A percentile compares a stretch with the other conserved stretches of the same genome.
These are phyloP conservation scores for Apophysomyces variabilis DNA, from an alignment of 371 early-diverging fungal genomes.

Conservation along the genomic window DNA sequence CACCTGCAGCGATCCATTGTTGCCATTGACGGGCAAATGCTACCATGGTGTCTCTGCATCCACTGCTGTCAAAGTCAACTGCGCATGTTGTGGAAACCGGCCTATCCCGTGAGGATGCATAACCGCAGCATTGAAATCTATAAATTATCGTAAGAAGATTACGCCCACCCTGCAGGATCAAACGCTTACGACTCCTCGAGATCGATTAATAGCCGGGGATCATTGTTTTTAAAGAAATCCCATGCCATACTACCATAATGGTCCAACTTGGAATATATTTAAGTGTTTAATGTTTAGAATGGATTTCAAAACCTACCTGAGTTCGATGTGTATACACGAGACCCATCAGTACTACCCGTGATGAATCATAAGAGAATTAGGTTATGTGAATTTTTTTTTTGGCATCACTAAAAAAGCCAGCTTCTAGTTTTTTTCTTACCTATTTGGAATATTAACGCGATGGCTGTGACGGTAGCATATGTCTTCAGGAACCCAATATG, in stretches of 20 bases:
- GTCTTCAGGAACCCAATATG: slow-evolving; percentile 38
- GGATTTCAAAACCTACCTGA: slow-evolving; percentile 8
- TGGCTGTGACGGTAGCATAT: slow-evolving; percentile 35
- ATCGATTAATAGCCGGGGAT: slow-evolving; percentile 26
- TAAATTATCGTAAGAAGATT: neutral
- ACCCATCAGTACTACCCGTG: slow-evolving; percentile 16
- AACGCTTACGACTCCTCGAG: slow-evolving; percentile 35
- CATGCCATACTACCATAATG: slow-evolving; percentile 33
- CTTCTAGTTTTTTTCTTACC: slow-evolving; percentile 15
- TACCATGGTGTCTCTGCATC: slow-evolving; percentile 23
- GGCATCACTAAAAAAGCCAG: neutral
- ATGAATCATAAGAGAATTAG: neutral
- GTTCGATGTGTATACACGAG: slow-evolving; percentile 16
- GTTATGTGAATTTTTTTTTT: slow-evolving; percentile 7
- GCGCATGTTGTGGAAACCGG: slow-evolving; percentile 26
- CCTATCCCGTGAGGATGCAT: slow-evolving; percentile 24
- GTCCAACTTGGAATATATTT: slow-evolving; percentile 22
- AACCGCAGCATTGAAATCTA: slow-evolving; percentile 35
- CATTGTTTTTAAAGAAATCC: slow-evolving; percentile 37
- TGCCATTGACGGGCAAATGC: slow-evolving; percentile 17
- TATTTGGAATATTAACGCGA: slow-evolving; percentile 35
- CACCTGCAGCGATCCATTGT: slow-evolving; percentile 21
- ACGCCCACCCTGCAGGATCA: neutral
- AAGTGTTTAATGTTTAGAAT: neutral
- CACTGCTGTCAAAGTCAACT: slow-evolving; percentile 12